Percentiles rank a stretch among this genome's conserved stretches.
Evolutionary conservation across 352 stramenopile species (phyloP).

Genomic region (Globisporangium echinulatum): DNA sequence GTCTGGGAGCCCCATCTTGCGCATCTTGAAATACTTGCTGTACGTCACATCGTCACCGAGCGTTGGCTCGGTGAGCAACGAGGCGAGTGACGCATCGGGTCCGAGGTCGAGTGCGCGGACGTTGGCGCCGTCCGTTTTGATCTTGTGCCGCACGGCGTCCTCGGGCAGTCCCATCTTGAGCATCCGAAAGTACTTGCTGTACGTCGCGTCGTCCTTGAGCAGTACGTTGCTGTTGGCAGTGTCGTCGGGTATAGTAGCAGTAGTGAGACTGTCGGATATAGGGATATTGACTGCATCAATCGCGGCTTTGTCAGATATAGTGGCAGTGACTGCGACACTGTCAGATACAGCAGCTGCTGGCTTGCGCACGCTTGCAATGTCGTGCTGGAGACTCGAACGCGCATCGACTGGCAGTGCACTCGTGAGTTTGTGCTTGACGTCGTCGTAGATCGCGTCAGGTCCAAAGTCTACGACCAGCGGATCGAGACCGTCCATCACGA

Average conservation of each 20-base stretch:
- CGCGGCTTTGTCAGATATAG: not conserved
- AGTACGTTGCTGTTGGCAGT: slow-evolving; percentile 8
- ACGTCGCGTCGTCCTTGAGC: slow-evolving; percentile 42
- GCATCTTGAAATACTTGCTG: slow-evolving; percentile 92
- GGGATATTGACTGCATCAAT: slow-evolving; percentile 1
- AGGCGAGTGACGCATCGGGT: slow-evolving; percentile 34
- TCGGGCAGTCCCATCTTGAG: slow-evolving; percentile 85
- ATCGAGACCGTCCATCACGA: slow-evolving; percentile 87
- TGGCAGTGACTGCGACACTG: too few species aligned
- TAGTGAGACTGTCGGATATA: not conserved
- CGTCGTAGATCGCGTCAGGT: slow-evolving; percentile 49
- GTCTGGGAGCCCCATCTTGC: slow-evolving; percentile 86
- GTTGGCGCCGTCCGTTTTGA: slow-evolving; percentile 51
- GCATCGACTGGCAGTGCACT: slow-evolving; percentile 8
- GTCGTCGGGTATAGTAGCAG: too few species aligned
- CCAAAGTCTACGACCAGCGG: slow-evolving; percentile 57
- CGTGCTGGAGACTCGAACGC: slow-evolving; percentile 43
- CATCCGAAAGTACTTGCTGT: slow-evolving; percentile 92
- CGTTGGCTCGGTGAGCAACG: slow-evolving; percentile 20
- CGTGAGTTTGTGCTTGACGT: slow-evolving; percentile 52
- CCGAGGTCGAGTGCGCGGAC: slow-evolving; percentile 53
- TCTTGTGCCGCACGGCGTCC: slow-evolving; percentile 81
- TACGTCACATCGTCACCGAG: slow-evolving; percentile 56
- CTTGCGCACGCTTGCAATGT: slow-evolving; percentile 50
- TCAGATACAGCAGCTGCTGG: not conserved